phyloP scores from a whole-genome alignment of 2,329 filamentous ascomycete genomes.

The Penicillium brevicompactum region DNA sequence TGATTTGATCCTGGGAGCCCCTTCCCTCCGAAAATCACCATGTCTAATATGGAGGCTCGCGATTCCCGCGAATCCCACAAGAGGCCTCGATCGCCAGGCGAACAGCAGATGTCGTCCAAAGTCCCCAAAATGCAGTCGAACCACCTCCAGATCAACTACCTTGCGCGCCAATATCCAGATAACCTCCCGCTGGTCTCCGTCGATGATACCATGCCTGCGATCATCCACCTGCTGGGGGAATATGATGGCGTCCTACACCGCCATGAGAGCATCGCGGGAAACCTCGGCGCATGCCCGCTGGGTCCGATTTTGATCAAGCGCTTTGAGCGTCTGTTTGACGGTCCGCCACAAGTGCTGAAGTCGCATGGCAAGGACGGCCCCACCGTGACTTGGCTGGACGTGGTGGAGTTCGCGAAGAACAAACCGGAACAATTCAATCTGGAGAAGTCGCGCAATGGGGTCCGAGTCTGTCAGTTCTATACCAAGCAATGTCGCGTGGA shows the following conservation, averaged over 20 bases:
- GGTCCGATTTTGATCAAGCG: constrained; percentile 82
- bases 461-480: constrained; percentile 76
- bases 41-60: constrained; percentile 36
- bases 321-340: constrained; percentile 84
- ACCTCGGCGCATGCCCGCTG: constrained; percentile 78
- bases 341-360: constrained; percentile 69
- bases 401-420: constrained; percentile 79
- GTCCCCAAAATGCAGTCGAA: constrained; percentile 57
- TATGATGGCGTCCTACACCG: constrained; percentile 85
- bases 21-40: not conserved
- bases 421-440: constrained; percentile 78
- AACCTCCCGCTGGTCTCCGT: constrained; percentile 64
- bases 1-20: not conserved
- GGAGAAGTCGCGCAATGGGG: constrained; percentile 67
- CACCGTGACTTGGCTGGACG: constrained; percentile 77
- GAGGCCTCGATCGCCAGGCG: constrained; percentile 49
- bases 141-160: constrained; percentile 69
- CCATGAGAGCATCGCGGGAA: constrained; percentile 83
- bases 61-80: constrained; percentile 39
- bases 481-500: constrained; percentile 80
- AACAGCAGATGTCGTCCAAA: constrained; percentile 50
- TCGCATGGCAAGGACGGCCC: constrained; percentile 63
- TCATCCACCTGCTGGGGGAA: constrained; percentile 71
- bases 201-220: constrained; percentile 72
- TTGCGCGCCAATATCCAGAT: constrained; percentile 63